phyloP scores from a whole-genome alignment of 306 rosid genomes.

The Cyamopsis tetragonoloba region DNA sequence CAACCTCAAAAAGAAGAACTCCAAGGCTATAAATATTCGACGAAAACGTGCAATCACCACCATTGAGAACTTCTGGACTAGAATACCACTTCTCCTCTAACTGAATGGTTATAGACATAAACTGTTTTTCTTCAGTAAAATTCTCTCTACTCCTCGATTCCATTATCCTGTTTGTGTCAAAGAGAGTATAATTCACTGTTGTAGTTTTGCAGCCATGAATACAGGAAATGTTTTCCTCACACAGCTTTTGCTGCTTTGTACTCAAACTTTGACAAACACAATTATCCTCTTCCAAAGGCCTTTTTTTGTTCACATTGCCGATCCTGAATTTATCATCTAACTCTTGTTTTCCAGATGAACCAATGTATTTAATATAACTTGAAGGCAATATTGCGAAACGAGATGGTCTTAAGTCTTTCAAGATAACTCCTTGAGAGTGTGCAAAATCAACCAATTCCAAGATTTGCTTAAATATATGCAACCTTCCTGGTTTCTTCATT shows the following conservation, averaged over 20 bases:
- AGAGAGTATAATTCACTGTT: conserved; percentile 13
- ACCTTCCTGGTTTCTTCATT: conserved; percentile 35
- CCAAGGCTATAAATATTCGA: conserved; percentile 73
- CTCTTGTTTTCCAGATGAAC: conserved; percentile 33
- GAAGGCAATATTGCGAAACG: conserved; percentile 45
- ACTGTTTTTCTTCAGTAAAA: conserved; percentile 23
- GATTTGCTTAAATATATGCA: conserved; percentile 51
- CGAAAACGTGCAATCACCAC: conserved; percentile 37
- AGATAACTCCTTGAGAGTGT: conserved; percentile 51
- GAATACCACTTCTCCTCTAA: conserved; percentile 65
- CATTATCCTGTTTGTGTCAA: conserved; percentile 6
- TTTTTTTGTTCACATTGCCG: conserved; percentile 31
- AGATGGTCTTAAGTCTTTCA: conserved; percentile 54
- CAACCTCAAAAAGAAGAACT: conserved; percentile 70
- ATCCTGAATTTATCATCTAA: conserved; percentile 3
- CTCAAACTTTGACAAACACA: conserved; percentile 23
- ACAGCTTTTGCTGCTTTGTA: conserved; percentile 37
- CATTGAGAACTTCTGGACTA: conserved; percentile 51
- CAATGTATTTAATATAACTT: conserved; percentile 41
- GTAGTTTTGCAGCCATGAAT: conserved; percentile 12
- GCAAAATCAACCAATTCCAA: conserved; percentile 49
- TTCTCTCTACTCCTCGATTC: conserved; percentile 24
- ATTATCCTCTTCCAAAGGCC: conserved; percentile 33
- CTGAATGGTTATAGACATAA: conserved; percentile 20
- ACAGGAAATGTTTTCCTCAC: conserved; percentile 22